phyloP scores from a whole-genome alignment of 2,329 filamentous ascomycete genomes.

The Aspergillus hiratsukae region DNA sequence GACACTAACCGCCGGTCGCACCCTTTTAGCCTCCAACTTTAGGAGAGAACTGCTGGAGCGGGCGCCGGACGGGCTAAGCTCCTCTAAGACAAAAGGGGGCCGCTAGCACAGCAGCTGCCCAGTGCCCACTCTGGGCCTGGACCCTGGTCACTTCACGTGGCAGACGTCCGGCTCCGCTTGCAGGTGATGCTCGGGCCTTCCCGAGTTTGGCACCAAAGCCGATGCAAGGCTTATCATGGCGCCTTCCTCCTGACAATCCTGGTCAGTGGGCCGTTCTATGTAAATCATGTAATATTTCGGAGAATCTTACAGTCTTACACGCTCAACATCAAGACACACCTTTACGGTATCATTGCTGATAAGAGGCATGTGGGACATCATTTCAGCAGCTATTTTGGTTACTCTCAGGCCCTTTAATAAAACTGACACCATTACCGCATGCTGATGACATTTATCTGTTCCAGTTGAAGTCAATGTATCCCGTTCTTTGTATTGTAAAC shows the following conservation, averaged over 20 bases:
- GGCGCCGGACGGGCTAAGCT: slow-evolving; percentile 13
- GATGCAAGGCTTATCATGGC: slow-evolving; percentile 17
- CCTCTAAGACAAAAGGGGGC: slow-evolving; percentile 6
- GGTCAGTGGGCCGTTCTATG: slow-evolving; percentile 1
- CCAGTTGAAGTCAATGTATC: not conserved
- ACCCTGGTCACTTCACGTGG: slow-evolving; percentile 25
- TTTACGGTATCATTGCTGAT: not conserved
- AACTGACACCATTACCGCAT: not conserved
- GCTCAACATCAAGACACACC: not conserved
- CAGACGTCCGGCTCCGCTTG: slow-evolving; percentile 17
- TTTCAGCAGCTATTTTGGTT: not conserved
- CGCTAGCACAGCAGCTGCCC: slow-evolving; percentile 4
- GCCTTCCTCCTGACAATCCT: slow-evolving; percentile 7
- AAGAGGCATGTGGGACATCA: not conserved
- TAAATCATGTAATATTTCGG: not conserved
- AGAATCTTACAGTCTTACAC: not conserved
- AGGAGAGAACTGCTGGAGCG: slow-evolving; percentile 22
- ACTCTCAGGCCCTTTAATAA: not conserved
- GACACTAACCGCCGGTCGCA: not conserved
- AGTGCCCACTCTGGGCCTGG: slow-evolving; percentile 10
- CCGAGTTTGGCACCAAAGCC: slow-evolving; percentile 28
- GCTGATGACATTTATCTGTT: not conserved
- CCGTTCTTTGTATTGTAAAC: not conserved
- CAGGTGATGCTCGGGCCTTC: slow-evolving; percentile 21
- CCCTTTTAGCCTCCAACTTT: not conserved